A percentile compares a stretch with the other conserved stretches of the same genome.
Conservation (phyloP, 441 rosid genomes). For the Euphorbia corollata region DNA sequence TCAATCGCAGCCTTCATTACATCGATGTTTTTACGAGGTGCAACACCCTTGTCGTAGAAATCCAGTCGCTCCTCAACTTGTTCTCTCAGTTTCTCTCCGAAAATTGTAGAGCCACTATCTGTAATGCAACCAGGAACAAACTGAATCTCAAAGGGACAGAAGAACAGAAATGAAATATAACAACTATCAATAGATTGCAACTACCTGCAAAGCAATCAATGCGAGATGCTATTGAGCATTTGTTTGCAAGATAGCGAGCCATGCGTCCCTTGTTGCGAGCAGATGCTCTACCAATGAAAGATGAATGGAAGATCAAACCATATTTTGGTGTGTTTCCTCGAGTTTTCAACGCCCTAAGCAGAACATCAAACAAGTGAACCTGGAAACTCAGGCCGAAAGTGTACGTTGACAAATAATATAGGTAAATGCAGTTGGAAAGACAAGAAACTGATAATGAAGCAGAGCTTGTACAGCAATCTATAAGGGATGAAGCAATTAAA, state of each 20-base stretch:
- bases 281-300: constrained; percentile 91
- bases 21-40: constrained; percentile 93
- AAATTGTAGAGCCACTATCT: constrained; percentile 55
- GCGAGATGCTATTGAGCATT: constrained; percentile 92
- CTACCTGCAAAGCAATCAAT: constrained; percentile 92
- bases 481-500: background rate
- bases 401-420: background rate
- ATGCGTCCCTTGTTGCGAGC: constrained; percentile 91
- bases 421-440: background rate
- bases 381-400: background rate
- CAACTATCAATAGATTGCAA: background rate
- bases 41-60: constrained; percentile 93
- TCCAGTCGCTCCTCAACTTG: constrained; percentile 94
- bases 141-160: background rate
- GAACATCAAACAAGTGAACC: constrained; percentile 1
- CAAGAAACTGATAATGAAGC: background rate
- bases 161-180: background rate
- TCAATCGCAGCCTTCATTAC: constrained; percentile 85
- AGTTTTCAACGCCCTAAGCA: constrained; percentile 77
- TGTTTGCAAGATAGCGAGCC: constrained; percentile 93
- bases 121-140: constrained; percentile 12
- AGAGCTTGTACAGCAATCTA: background rate
- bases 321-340: constrained; percentile 89
- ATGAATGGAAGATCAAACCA: constrained; percentile 91
- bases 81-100: constrained; percentile 87